Evolutionary conservation across 2,329 filamentous ascomycete genomes (phyloP), one percentile per base, ranked within the genome.

Genomic region (Myriosclerotinia scirpicola): DNA sequence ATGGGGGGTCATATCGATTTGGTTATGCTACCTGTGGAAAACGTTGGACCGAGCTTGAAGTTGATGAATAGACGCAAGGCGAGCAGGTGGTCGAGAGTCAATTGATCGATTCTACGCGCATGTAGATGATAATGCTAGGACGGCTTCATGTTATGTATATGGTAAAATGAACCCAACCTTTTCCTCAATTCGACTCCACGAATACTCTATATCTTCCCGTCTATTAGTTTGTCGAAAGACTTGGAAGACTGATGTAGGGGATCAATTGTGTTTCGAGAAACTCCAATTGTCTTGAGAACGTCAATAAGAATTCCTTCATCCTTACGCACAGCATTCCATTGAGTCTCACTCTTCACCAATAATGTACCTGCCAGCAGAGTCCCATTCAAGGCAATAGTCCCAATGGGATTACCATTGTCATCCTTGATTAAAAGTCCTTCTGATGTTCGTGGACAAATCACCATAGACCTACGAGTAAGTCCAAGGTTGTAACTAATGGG

Each of bases 401-500:
- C 76, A 69, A 44, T 73, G 66, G 42, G 79, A 71, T 22, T 54
- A 7, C 70, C 71, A 26, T 67, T 54, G 6, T 5, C 30, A 40
- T 46, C 61, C 34, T 67, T 59, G 15, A 75, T 73, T 20, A 73
- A 71, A 0, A 75, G 75, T 0, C 86, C 85, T 72, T 88, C 86
- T 0, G 81, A 79, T 1, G 80, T 70, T 2, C 87, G 79, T 1
- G 87, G 87, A 68, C 82, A 82, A 1, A 89, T 67, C 0, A 83
- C 84, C 74, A 89, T 80, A 0, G 77, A 79, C 20, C 76, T 77
- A 67, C 78, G 78, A 26, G 86, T 89, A 78, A 89, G 80, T 60
- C 83, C 86, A 70, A 89, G 76, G 73, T 89, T 89, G 75, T 89
- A 89, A 76, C 85, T 87, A 58, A 88, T 85, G n/a, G 71, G 72